Evolutionary conservation across 140 eudicot species (phyloP).

Genomic region (Cichorium intybus): DNA sequence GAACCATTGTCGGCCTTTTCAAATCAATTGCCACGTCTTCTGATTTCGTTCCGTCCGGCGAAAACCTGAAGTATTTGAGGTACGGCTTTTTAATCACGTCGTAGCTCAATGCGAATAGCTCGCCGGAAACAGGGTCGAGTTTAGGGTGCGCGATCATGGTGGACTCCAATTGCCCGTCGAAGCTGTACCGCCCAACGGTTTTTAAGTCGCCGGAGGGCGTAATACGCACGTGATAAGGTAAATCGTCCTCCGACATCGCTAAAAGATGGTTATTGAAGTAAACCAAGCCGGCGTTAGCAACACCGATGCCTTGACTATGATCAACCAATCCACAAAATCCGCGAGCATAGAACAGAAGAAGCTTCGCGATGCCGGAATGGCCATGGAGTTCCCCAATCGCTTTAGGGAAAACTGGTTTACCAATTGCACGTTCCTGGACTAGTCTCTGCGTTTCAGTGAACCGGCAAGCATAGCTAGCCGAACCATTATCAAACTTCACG

Average conservation of each 20-base stretch:
- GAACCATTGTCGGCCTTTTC: constrained; percentile 48
- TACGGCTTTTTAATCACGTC: constrained; percentile 29
- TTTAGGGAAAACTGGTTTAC: constrained; percentile 22
- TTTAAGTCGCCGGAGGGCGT: constrained; percentile 14
- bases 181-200: constrained; percentile 24
- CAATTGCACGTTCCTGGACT: constrained; percentile 19
- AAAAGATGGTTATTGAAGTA: constrained; percentile 29
- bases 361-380: not conserved
- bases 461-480: constrained; percentile 18
- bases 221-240: constrained; percentile 32
- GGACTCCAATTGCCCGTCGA: constrained; percentile 16
- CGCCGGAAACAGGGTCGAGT: constrained; percentile 36
- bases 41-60: constrained; percentile 37
- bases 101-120: constrained; percentile 27
- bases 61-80: constrained; percentile 37
- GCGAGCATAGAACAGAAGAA: constrained; percentile 17
- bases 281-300: constrained; percentile 38
- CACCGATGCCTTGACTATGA: constrained; percentile 26
- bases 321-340: constrained; percentile 32
- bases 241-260: constrained; percentile 42
- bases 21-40: constrained; percentile 43
- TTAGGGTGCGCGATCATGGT: constrained; percentile 40
- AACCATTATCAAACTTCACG: constrained; percentile 14
- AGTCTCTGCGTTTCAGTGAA: constrained; percentile 15
- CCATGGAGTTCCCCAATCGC: constrained; percentile 27